Evolutionary conservation across 192 early-diverging fungal species (phyloP).

Genomic region (Umbelopsis vinacea): DNA sequence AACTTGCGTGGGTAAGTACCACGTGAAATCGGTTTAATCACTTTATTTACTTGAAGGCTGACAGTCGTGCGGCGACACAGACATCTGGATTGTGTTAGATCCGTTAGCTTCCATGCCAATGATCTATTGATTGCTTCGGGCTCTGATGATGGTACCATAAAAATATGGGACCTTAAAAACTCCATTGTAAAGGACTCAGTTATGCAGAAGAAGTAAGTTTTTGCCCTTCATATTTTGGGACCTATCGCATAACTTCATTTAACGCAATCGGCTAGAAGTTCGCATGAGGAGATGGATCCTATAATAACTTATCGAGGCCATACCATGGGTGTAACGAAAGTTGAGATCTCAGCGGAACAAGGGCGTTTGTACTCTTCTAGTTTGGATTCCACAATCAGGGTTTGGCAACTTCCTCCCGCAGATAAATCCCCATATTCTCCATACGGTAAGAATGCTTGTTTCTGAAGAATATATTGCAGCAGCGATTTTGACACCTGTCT

Average conservation of each 20-base stretch:
- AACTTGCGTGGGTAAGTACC: constrained; percentile 58
- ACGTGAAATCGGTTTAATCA: not conserved
- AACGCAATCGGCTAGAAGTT: not conserved
- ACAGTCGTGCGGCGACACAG: constrained; percentile 35
- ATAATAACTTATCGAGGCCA: constrained; percentile 81
- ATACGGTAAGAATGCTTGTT: constrained; percentile 37
- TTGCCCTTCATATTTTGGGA: not conserved
- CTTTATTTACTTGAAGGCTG: not conserved
- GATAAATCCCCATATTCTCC: constrained; percentile 59
- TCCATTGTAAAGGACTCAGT: constrained; percentile 31
- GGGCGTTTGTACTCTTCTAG: constrained; percentile 70
- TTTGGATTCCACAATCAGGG: constrained; percentile 72
- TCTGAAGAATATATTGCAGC: too few species aligned
- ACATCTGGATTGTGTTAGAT: constrained; percentile 72
- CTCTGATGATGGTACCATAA: constrained; percentile 82
- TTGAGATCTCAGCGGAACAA: constrained; percentile 65
- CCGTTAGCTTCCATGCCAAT: constrained; percentile 61
- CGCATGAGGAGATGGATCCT: constrained; percentile 64
- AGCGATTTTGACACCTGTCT: not conserved
- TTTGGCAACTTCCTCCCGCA: constrained; percentile 64
- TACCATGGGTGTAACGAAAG: constrained; percentile 63
- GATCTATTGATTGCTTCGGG: constrained; percentile 65
- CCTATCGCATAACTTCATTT: not conserved
- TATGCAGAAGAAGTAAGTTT: constrained; percentile 39
- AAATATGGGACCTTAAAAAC: constrained; percentile 73